Evolutionary conservation across 176 grass and related monocot genomes (phyloP), one percentile per base, ranked within the genome.

Genomic region (Juncus effusus): DNA sequence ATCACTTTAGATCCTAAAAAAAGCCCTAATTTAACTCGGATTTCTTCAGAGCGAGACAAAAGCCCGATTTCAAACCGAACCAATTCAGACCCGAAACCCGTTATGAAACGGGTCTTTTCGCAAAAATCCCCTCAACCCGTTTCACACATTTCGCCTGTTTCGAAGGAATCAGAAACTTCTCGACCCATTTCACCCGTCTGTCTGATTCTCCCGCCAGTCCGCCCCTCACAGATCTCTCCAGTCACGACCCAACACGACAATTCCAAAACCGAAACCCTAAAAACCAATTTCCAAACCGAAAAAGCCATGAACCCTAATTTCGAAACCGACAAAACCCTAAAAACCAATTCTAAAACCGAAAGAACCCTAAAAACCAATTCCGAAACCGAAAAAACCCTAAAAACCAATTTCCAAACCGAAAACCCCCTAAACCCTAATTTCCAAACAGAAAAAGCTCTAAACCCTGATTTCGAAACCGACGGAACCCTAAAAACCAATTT

Each of bases 121-220:
- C 72, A 83, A 62, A 63, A 77, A 61, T 74, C 78, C 53, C 59
- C 74, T 65, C 49, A 51, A 67, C 36, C 42, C 6, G 55, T 71
- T n/a, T 28, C 44, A 47, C 4, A 1, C 44, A 5, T 9, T 9
- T 47, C 44, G 44, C 69, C 54, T 8, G 35, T 72, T 72, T 59
- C 54, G 6, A 56, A 70, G 8, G 42, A 72, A 78, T 28, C 19
- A 28, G 85, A 86, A 77, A 72, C 57, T 74, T 81, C 77, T 51
- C 74, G 79, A 80, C 80, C 68, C 53, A 72, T 77, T 82, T 78
- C 77, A 60, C 61, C 74, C 53, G 52, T 64, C 13, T 72, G 61
- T 38, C 79, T 35, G 38, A 56, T 61, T 74, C 63, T 69, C 42
- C 73, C 87, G 9, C 76, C 54, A 63, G 61, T 60, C 11, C 70